A percentile compares a stretch with the other conserved stretches of the same genome.
Conservation (phyloP, 2,329 filamentous ascomycete species). For the Cercospora citrullina region DNA sequence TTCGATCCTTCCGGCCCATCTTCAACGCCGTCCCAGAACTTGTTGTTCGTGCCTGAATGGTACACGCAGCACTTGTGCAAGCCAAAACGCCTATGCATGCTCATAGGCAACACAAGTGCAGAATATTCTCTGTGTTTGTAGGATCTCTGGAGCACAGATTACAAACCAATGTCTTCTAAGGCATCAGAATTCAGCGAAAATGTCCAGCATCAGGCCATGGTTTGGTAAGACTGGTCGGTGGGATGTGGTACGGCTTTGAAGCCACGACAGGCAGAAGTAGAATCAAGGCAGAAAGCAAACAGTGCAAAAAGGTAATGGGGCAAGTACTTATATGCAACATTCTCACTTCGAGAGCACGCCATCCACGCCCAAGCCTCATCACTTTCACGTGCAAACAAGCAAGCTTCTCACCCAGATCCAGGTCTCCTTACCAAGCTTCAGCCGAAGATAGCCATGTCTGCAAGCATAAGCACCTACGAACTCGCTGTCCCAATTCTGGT, state of each 20-base stretch:
- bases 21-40: not conserved
- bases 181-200: not conserved
- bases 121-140: not conserved
- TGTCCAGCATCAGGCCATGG: not conserved
- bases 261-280: not conserved
- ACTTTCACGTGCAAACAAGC: constrained; percentile 1
- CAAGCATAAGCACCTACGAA: constrained; percentile 22
- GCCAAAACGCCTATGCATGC: not conserved
- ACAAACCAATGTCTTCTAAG: not conserved
- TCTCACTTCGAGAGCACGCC: not conserved
- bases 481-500: constrained; percentile 45
- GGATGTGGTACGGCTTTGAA: not conserved
- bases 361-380: not conserved
- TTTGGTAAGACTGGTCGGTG: not conserved
- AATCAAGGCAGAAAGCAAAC: not conserved
- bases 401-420: not conserved
- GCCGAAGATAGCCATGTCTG: not conserved
- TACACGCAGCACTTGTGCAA: not conserved
- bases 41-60: not conserved
- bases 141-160: not conserved
- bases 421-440: not conserved
- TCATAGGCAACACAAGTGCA: not conserved
- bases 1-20: not conserved
- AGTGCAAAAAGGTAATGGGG: not conserved
- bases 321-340: not conserved